Conservation (phyloP, 495 filamentous ascomycete species). For the Elasticomyces elasticus region DNA sequence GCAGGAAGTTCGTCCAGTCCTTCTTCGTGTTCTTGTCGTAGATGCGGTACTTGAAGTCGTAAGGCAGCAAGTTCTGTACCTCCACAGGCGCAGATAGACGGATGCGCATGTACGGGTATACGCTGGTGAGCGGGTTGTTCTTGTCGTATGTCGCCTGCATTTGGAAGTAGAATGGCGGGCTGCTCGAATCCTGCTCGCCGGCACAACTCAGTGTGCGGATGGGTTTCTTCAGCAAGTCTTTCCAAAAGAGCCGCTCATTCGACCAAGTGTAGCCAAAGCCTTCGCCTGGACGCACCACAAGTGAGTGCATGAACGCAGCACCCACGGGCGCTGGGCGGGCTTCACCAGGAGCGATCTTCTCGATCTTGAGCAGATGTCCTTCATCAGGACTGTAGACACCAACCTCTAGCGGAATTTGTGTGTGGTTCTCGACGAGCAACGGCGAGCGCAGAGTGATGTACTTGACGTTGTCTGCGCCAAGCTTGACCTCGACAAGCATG, state of each 20-base stretch:
- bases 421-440: slow-evolving; percentile 93
- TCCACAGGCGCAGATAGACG: slow-evolving; percentile 85
- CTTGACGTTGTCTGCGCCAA: slow-evolving; percentile 89
- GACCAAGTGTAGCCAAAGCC: slow-evolving; percentile 97
- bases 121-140: slow-evolving; percentile 66
- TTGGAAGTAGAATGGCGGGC: slow-evolving; percentile 91
- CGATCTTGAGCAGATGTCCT: slow-evolving; percentile 89
- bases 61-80: slow-evolving; percentile 87
- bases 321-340: slow-evolving; percentile 85
- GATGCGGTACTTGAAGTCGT: slow-evolving; percentile 97
- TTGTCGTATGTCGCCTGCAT: slow-evolving; percentile 74
- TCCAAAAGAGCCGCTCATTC: slow-evolving; percentile 79
- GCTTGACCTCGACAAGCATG: slow-evolving; percentile 80
- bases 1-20: slow-evolving; percentile 96
- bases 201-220: slow-evolving; percentile 78
- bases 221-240: slow-evolving; percentile 71
- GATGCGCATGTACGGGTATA: slow-evolving; percentile 91
- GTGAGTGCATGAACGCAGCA: slow-evolving; percentile 77
- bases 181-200: slow-evolving; percentile 65
- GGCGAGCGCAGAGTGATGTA: slow-evolving; percentile 95
- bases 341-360: slow-evolving; percentile 91
- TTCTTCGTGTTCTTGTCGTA: slow-evolving; percentile 97
- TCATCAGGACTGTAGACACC: slow-evolving; percentile 86
- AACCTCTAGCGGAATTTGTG: slow-evolving; percentile 88
- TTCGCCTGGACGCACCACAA: slow-evolving; percentile 87